A percentile compares a stretch with the other conserved stretches of the same genome.
These are phyloP conservation scores for Ustilago trichophora DNA, from an alignment of 1,284 basidiomycete genomes.

Conservation along the genomic window DNA sequence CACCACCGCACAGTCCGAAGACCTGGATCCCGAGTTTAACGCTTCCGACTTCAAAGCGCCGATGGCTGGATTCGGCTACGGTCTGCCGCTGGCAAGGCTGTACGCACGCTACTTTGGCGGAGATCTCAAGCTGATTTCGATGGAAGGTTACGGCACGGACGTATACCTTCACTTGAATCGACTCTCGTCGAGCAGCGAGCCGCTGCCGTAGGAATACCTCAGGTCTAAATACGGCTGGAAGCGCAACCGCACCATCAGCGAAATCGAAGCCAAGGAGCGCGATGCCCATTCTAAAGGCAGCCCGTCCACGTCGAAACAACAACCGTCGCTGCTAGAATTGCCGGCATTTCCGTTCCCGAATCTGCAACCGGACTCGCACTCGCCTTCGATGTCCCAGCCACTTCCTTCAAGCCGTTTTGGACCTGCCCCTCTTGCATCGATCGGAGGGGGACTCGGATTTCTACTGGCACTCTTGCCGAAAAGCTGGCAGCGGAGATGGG, in stretches of 20 bases:
- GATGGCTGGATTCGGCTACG: conserved; percentile 91
- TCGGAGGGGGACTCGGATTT: conserved; percentile 16
- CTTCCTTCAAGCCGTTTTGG: conserved; percentile 51
- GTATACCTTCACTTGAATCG: conserved; percentile 90
- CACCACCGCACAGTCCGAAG: conserved; percentile 92
- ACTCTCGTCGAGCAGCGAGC: conserved; percentile 70
- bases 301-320: too few relatives aligned
- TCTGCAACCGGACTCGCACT: conserved; percentile 12
- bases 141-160: conserved; percentile 77
- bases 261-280: conserved; percentile 42
- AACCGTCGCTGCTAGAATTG: conserved; percentile 27
- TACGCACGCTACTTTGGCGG: conserved; percentile 92
- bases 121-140: conserved; percentile 92
- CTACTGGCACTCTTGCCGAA: conserved; percentile 26
- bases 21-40: conserved; percentile 82
- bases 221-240: conserved; percentile 53
- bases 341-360: conserved; percentile 11
- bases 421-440: conserved; percentile 25
- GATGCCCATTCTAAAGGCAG: too few relatives aligned
- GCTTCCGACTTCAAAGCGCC: conserved; percentile 95
- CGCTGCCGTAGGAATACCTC: conserved; percentile 66
- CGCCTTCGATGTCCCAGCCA: too few relatives aligned
- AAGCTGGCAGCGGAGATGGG: conserved; percentile 35
- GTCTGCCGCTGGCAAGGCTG: conserved; percentile 86
- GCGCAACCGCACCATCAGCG: conserved; percentile 43